Evolutionary conservation across 495 filamentous ascomycete species (phyloP).

Genomic region (Durotheca rogersii): DNA sequence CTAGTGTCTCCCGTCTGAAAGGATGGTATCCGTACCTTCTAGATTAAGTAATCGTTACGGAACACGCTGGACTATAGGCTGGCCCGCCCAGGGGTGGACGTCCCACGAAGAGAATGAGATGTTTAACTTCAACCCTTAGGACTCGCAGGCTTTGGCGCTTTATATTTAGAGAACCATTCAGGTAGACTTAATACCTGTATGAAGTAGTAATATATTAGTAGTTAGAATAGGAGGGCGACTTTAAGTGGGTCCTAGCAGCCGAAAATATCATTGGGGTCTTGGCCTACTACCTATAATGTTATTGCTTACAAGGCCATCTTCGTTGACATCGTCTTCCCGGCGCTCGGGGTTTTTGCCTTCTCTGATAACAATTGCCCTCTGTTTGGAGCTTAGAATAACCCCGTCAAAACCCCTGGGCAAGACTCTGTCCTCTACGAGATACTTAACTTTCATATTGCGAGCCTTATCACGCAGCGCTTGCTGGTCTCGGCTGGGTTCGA

Average conservation of each 20-base stretch:
- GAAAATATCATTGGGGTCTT: background rate
- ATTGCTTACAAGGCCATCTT: slow-evolving; percentile 35
- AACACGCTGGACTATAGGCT: no score
- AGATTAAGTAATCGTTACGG: no score
- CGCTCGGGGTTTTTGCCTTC: slow-evolving; percentile 48
- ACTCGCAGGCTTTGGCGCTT: no score
- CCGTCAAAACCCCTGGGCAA: slow-evolving; percentile 52
- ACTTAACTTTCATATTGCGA: slow-evolving; percentile 60
- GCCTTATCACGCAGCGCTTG: slow-evolving; percentile 69
- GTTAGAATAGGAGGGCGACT: no score
- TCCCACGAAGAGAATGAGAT: no score
- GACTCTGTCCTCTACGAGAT: slow-evolving; percentile 47
- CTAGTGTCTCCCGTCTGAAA: no score
- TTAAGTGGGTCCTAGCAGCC: background rate
- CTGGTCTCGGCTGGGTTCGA: slow-evolving; percentile 53
- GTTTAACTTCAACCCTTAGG: no score
- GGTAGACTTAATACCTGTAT: no score
- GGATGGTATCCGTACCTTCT: no score
- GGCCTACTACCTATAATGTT: slow-evolving; percentile 28
- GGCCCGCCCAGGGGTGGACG: no score
- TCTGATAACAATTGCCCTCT: slow-evolving; percentile 42
- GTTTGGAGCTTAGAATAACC: slow-evolving; percentile 51
- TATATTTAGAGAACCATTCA: no score
- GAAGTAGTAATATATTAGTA: no score
- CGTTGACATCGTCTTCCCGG: slow-evolving; percentile 42